Evolutionary conservation across 2,329 filamentous ascomycete genomes (phyloP), one percentile per base, ranked within the genome.

Genomic region (Apiospora arundinis): DNA sequence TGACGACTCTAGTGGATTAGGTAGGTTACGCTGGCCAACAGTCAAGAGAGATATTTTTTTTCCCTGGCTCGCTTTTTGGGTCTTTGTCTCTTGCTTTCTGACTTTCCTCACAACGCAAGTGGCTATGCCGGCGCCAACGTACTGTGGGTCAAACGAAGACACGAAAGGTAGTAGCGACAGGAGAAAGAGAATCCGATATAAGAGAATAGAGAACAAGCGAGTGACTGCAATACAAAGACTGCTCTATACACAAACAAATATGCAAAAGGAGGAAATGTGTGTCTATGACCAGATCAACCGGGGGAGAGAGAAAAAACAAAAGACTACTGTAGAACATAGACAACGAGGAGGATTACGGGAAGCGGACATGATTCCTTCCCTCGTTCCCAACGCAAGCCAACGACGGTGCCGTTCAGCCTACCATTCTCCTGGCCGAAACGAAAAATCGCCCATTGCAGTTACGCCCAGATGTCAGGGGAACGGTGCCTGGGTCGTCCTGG

Each of bases 61-160:
- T 12, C 14, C 18, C 9, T n/a, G 18, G 18, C 21, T 48, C 45
- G 21, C 18, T 63, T 32, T 63, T 40, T 40, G 6, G 56, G n/a
- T 18, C n/a, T 3, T 8, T 37, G 52, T 6, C 56, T 63, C 21
- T 63, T 63, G 56, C 56, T 40, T 63, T 40, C 56, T n/a, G 56
- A 40, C 56, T 63, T 63, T 40, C 56, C 21, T 63, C 32, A n/a
- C 52, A 60, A 63, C 56, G 56, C 21, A 63, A 12, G 56, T 63
- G 56, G 56, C 56, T 63, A 40, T 63, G 56, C 56, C 56, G 56
- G 32, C 56, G 56, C 56, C 56, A 63, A 63, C 56, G 56, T 21
- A 63, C 56, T 40, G 56, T 63, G 56, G 56, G 56, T 63, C 56
- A 63, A 63, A 63, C 56, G 56, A 63, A n/a, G 56, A 18, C 56